These are phyloP conservation scores for Parastagonospora avenae DNA, from an alignment of 2,329 filamentous ascomycete species.

Conservation along the genomic window DNA sequence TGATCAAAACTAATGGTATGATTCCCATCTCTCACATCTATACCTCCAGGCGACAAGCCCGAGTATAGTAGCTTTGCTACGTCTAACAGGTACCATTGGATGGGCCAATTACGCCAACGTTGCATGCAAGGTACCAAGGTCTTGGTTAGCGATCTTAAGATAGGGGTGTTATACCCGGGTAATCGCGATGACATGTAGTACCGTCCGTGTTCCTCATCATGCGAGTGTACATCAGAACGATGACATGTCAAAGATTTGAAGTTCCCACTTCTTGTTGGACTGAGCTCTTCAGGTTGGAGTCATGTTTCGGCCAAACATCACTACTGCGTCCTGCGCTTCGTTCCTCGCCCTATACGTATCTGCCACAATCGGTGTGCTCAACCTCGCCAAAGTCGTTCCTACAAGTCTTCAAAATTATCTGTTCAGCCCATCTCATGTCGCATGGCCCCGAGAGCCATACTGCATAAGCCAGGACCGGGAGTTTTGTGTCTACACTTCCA, in stretches of 20 bases:
- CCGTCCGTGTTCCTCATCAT: slow-evolving; percentile 1
- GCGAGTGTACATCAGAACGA: not conserved
- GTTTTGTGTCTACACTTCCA: slow-evolving; percentile 30
- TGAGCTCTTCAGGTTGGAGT: not conserved
- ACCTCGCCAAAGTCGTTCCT: slow-evolving; percentile 18
- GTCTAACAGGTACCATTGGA: not conserved
- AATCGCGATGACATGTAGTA: slow-evolving; percentile 7
- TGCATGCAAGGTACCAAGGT: slow-evolving; percentile 10
- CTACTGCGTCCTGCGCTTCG: not conserved
- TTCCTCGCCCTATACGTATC: not conserved
- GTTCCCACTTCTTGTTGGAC: not conserved
- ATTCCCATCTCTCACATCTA: slow-evolving; percentile 8
- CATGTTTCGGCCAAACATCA: not conserved
- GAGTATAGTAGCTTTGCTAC: not conserved
- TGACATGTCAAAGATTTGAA: not conserved
- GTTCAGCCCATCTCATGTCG: not conserved
- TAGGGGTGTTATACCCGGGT: slow-evolving; percentile 10
- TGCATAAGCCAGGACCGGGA: slow-evolving; percentile 18
- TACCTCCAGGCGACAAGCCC: slow-evolving; percentile 6
- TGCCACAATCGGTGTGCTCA: slow-evolving; percentile 16
- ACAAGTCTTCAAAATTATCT: slow-evolving; percentile 3
- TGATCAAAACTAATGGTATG: not conserved
- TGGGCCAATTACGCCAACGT: not conserved
- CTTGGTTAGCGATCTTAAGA: slow-evolving; percentile 4
- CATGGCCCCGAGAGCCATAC: slow-evolving; percentile 24